A percentile compares a stretch with the other conserved stretches of the same genome.
These are phyloP conservation scores for Dryas drummondii DNA, from an alignment of 306 rosid species.

Conservation along the genomic window DNA sequence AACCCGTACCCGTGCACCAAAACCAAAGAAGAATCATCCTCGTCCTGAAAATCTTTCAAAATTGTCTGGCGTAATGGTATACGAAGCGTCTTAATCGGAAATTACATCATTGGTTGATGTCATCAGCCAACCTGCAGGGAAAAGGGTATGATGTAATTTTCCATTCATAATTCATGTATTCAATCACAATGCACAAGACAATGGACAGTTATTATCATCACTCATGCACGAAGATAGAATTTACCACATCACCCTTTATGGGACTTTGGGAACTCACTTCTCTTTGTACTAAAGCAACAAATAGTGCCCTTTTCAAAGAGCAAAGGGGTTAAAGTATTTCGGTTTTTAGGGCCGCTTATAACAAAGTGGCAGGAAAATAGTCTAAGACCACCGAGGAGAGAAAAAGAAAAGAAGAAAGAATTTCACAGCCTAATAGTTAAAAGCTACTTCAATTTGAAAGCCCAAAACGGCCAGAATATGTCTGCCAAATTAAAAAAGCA, in stretches of 20 bases:
- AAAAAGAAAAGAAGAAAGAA: background rate
- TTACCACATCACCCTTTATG: background rate
- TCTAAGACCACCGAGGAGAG: background rate
- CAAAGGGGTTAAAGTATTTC: too few species aligned
- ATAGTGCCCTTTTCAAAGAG: too few species aligned
- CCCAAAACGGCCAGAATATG: background rate
- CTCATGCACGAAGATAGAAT: background rate
- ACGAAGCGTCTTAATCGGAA: background rate
- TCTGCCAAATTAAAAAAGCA: background rate
- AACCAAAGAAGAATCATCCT: background rate
- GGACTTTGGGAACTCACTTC: background rate
- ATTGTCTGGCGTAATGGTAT: too few species aligned
- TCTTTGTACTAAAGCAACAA: too few species aligned
- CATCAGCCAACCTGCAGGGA: background rate
- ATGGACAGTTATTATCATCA: background rate
- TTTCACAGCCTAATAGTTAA: background rate
- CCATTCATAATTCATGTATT: background rate
- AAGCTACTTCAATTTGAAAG: too few species aligned
- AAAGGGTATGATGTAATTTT: background rate
- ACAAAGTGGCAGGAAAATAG: background rate
- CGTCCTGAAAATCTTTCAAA: too few species aligned
- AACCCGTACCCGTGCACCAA: background rate
- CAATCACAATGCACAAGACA: background rate
- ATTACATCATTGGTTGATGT: background rate
- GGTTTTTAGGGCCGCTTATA: background rate